Evolutionary conservation across 352 stramenopile genomes (phyloP).

Genomic region (Plasmopara halstedii): DNA sequence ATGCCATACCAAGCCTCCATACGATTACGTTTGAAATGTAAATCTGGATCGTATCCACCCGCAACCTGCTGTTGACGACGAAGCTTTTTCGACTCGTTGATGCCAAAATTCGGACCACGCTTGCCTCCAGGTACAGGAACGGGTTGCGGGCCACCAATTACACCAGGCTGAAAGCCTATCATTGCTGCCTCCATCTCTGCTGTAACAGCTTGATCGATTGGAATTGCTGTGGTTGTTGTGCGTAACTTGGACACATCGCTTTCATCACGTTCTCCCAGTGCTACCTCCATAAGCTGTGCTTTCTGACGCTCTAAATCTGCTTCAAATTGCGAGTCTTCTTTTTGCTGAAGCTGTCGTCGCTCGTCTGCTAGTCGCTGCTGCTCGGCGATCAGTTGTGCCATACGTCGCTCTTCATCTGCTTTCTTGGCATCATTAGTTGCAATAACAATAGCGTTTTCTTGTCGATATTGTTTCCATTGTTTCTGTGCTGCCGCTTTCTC

Average conservation of each 20-base stretch:
- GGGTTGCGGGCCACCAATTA: constrained; percentile 63
- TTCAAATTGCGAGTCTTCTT: constrained; percentile 76
- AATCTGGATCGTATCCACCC: constrained; percentile 67
- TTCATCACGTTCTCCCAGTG: constrained; percentile 74
- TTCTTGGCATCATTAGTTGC: constrained; percentile 82
- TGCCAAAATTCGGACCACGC: constrained; percentile 62
- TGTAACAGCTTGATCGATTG: constrained; percentile 81
- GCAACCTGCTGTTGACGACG: constrained; percentile 72
- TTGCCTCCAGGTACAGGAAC: constrained; percentile 75
- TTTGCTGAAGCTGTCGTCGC: constrained; percentile 63
- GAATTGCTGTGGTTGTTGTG: constrained; percentile 70
- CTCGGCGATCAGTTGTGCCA: constrained; percentile 75
- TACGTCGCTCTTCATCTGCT: constrained; percentile 80
- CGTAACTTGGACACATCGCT: constrained; percentile 65
- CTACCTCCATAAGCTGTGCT: constrained; percentile 80
- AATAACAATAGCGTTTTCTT: constrained; percentile 76
- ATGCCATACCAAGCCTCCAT: constrained; percentile 72
- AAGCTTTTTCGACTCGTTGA: constrained; percentile 75
- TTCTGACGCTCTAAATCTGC: constrained; percentile 74
- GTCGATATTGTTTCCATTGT: constrained; percentile 82
- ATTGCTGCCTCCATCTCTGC: constrained; percentile 85
- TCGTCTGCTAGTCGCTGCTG: constrained; percentile 76
- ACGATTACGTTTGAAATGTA: constrained; percentile 74
- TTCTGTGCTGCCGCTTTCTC: constrained; percentile 66
- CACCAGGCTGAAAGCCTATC: constrained; percentile 80